Conservation (phyloP, 768 basidiomycete species). For the Phanerodontia chrysosporium region DNA sequence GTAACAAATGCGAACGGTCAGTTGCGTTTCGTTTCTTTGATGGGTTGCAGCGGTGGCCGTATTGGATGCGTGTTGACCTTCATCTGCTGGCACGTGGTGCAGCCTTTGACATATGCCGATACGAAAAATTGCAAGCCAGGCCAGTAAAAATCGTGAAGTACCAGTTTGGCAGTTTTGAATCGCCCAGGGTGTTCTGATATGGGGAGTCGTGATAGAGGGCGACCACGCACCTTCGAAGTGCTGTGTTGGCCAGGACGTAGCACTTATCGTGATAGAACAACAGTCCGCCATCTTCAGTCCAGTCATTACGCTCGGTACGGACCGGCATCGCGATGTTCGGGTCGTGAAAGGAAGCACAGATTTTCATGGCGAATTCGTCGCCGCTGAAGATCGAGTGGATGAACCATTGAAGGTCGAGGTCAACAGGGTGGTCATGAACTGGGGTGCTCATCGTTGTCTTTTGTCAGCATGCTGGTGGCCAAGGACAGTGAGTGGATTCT, state of each 20-base stretch:
- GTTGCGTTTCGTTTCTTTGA: background rate
- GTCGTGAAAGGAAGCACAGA: slow-evolving; percentile 11
- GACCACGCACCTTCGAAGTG: background rate
- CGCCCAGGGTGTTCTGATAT: slow-evolving; percentile 26
- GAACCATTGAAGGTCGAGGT: no score
- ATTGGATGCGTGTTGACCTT: slow-evolving; percentile 17
- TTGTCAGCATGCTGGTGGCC: background rate
- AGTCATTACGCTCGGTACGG: slow-evolving; percentile 4
- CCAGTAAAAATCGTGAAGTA: slow-evolving; percentile 27
- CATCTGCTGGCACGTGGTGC: slow-evolving; percentile 23
- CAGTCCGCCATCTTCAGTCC: background rate
- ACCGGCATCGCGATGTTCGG: slow-evolving; percentile 14
- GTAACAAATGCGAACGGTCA: slow-evolving; percentile 17
- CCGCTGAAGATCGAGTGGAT: no score
- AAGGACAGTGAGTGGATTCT: background rate
- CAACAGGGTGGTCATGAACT: no score
- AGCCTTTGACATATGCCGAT: slow-evolving; percentile 22
- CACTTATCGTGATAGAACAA: background rate
- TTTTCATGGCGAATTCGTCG: slow-evolving; percentile 14
- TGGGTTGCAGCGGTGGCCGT: slow-evolving; percentile 10
- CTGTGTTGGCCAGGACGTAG: background rate
- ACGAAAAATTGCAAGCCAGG: slow-evolving; percentile 20
- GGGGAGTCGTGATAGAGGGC: slow-evolving; percentile 22
- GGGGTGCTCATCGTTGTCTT: no score
- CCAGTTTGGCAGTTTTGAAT: slow-evolving; percentile 21